Percentiles rank a stretch among this genome's conserved stretches.
These are phyloP conservation scores for Thraustochytrium striatum DNA, from an alignment of 352 stramenopile genomes.

Conservation along the genomic window DNA sequence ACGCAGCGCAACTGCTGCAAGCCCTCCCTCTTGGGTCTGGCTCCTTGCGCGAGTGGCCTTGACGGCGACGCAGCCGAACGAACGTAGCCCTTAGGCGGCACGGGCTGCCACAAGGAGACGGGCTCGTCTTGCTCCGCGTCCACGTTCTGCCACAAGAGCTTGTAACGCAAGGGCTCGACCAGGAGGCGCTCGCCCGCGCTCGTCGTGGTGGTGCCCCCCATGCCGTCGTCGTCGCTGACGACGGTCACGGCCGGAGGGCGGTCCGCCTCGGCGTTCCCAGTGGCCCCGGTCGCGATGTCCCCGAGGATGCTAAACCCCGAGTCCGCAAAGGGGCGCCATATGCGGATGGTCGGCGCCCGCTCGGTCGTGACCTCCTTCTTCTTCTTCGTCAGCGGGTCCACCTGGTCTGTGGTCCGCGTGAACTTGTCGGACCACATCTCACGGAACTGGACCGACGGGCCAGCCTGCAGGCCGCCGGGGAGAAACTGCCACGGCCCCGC, in stretches of 20 bases:
- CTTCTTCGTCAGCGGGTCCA: constrained; percentile 18
- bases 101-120: constrained; percentile 37
- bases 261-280: not conserved
- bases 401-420: constrained; percentile 23
- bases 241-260: constrained; percentile 1
- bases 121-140: constrained; percentile 21
- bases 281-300: constrained; percentile 9
- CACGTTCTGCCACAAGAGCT: constrained; percentile 24
- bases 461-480: constrained; percentile 20
- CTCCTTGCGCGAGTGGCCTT: constrained; percentile 17
- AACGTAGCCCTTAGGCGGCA: constrained; percentile 29
- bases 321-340: constrained; percentile 41
- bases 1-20: constrained; percentile 41
- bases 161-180: constrained; percentile 5
- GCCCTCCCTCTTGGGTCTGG: constrained; percentile 22
- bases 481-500: constrained; percentile 32
- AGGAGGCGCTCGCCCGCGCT: not conserved
- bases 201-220: constrained; percentile 40
- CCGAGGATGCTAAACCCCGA: constrained; percentile 31
- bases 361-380: constrained; percentile 24
- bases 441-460: constrained; percentile 14
- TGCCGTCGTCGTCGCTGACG: constrained; percentile 41
- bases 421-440: constrained; percentile 30
- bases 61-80: constrained; percentile 34
- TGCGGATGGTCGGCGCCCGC: constrained; percentile 9